These are phyloP conservation scores for Sugiyamaella castrensis DNA, from an alignment of 1,139 yeast species.

Conservation along the genomic window DNA sequence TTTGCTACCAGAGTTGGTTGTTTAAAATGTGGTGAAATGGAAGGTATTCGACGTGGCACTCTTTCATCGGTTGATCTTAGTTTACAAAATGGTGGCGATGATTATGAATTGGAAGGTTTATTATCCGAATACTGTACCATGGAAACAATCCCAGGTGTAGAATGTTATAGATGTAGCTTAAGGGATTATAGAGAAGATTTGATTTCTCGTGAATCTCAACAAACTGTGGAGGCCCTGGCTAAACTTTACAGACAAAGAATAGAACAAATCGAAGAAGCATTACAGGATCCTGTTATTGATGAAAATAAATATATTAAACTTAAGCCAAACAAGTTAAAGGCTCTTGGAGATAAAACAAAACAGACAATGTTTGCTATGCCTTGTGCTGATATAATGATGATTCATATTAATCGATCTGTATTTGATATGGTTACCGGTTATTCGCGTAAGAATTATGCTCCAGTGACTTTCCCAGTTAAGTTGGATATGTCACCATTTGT, in stretches of 20 bases:
- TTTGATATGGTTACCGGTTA: conserved; percentile 83
- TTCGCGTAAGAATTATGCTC: conserved; percentile 79
- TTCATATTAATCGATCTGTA: conserved; percentile 88
- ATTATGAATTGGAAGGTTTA: conserved; percentile 51
- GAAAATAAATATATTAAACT: conserved; percentile 75
- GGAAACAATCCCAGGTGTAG: conserved; percentile 87
- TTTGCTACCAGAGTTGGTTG: conserved; percentile 88
- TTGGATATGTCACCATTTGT: conserved; percentile 67
- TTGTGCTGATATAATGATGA: conserved; percentile 67
- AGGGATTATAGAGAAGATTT: conserved; percentile 56
- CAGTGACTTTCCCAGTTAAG: conserved; percentile 68
- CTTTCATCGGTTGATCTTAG: conserved; percentile 78
- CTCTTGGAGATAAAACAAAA: conserved; percentile 76
- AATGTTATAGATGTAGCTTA: conserved; percentile 87
- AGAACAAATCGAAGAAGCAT: conserved; percentile 53
- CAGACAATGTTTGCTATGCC: conserved; percentile 79
- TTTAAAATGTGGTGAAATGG: conserved; percentile 84
- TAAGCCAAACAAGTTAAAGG: conserved; percentile 71
- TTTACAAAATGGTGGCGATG: conserved; percentile 35
- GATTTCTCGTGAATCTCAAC: conserved; percentile 30
- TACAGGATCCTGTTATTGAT: conserved; percentile 63
- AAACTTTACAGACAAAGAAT: conserved; percentile 52
- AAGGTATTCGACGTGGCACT: conserved; percentile 82
- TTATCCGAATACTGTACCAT: conserved; percentile 72
- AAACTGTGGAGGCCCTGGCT: conserved; percentile 14